Base-by-base conservation (phyloP, 495 filamentous ascomycete species). In the Aspergillus diversus region DNA sequence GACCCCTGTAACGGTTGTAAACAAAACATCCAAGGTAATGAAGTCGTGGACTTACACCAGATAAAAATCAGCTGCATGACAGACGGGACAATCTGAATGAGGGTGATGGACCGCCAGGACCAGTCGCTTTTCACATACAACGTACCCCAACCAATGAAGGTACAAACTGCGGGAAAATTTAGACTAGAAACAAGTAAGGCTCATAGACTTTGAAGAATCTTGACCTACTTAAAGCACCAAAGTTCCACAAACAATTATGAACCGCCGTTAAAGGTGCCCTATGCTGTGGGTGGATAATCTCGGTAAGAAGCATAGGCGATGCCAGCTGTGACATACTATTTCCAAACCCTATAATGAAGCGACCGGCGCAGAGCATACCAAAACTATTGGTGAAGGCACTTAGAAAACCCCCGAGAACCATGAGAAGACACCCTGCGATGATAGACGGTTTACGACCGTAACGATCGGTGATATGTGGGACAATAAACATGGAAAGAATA, bases 41-140 rank as follows among this genome's bases (percentile, higher is more conserved):
- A 39, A 17, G 33, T 37, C 13, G 8, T 31, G 12, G 53, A 17
- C 53, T 55, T 39, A 50, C 61, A 32, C 59, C 69, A 78, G 57
- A 78, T 64, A 60, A 78, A 69, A n/a, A 63, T 62, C 33, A 82
- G 57, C 57, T 80, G 79, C 53, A 79, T 57, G 31, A 79, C 37
- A 0, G 76, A 76, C 4, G 76, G 73, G 4, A 82, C 59, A 17
- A 77, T 81, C 71, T 96, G 92, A 84, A 96, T 89, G 32, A 83
- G 58, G 5, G 77, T 71, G 0, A 77, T 75, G n/a, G 75, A 55
- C n/a, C 80, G 72, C 80, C 80, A 83, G 17, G 77, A 69, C 80
- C 80, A 81, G 55, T 75, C 67, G 64, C 55, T 73, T 13, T 63
- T 31, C 6, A 11, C 17, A 33, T 42, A 57, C 8, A 7, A 32